Base-by-base conservation (phyloP, 2,329 filamentous ascomycete genomes). In the Colletotrichum plurivorum region DNA sequence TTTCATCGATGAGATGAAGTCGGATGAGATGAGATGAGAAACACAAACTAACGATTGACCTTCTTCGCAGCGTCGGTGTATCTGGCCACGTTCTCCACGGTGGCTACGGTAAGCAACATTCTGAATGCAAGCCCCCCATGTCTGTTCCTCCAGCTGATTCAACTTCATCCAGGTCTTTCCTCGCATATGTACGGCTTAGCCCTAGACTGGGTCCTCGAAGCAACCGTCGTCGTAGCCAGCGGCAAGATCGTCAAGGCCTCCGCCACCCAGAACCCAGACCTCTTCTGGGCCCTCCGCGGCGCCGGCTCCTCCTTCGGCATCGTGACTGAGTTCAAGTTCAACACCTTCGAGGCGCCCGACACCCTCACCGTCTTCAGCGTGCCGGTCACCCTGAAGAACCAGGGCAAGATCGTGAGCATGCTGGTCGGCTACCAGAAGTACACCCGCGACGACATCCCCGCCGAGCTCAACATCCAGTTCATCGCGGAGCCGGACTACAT, bases 231-330 rank as follows among this genome's bases (percentile, higher is more conserved):
- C 9, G 75, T 81, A 15, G 80, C 80, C 61, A 77, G 81, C 71
- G 73, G 73, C 7, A 76, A 74, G 5, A 67, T 78, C 1, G 77
- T 80, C 5, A 71, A 76, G 41, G 71, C 72, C 15, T 81, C 78
- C 18, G 71, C 73, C 12, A 75, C 72, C 2, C 76, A 79, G 65
- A 80, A 84, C 71, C 36, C 71, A 0, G 82, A 84, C 36, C 76
- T 84, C 9, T 83, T 82, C 75, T 84, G 82, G 81, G 82, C 81
- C 9, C 63, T 84, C 13, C 79, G 79, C 9, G 82, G 82, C 16
- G 80, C 81, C 1, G 82, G 80, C 3, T 79, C 79, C 13, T 82
- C 79, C 12, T 83, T 83, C 64, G 82, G 81, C 20, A 77, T 84
- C 63, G 79, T 82, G 13, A 74, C 77, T 6, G 76, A 76, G 41